These are phyloP conservation scores for Trametes elegans DNA, from an alignment of 768 basidiomycete genomes.

Conservation along the genomic window DNA sequence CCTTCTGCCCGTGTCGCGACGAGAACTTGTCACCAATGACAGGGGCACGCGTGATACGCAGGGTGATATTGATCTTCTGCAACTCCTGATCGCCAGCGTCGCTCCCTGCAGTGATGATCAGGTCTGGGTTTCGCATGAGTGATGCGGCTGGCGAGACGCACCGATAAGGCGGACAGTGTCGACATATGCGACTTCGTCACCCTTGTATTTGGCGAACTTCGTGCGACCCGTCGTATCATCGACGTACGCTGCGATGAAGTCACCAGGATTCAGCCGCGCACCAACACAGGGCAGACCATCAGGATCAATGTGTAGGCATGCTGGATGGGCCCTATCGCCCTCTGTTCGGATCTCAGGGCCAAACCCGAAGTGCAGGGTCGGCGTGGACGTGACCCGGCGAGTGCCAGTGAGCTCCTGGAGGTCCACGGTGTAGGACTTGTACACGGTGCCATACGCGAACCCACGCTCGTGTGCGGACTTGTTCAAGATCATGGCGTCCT, in stretches of 20 bases:
- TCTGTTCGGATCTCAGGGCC: slow-evolving; percentile 66
- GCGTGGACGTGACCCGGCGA: slow-evolving; percentile 49
- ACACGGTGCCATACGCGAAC: slow-evolving; percentile 94
- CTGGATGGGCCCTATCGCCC: slow-evolving; percentile 44
- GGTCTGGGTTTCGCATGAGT: no score
- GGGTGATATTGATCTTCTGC: slow-evolving; percentile 90
- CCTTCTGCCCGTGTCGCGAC: slow-evolving; percentile 98
- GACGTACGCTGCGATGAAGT: slow-evolving; percentile 81
- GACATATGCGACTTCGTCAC: slow-evolving; percentile 86
- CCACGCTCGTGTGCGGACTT: slow-evolving; percentile 98
- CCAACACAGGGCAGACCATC: slow-evolving; percentile 90
- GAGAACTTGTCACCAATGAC: slow-evolving; percentile 99
- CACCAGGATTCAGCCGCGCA: slow-evolving; percentile 63
- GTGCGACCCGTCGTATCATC: slow-evolving; percentile 85
- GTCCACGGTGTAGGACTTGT: slow-evolving; percentile 92
- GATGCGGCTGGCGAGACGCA: slow-evolving; percentile 31
- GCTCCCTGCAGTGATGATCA: slow-evolving; percentile 55
- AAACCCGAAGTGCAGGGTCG: slow-evolving; percentile 87
- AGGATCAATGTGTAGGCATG: slow-evolving; percentile 56
- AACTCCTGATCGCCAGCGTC: slow-evolving; percentile 87
- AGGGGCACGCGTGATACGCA: slow-evolving; percentile 90
- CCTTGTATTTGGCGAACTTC: slow-evolving; percentile 91
- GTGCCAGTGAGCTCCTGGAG: slow-evolving; percentile 77
- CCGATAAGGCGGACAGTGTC: slow-evolving; percentile 92
- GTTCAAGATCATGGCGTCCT: slow-evolving; percentile 99